Evolutionary conservation across 176 grass and related monocot genomes (phyloP), one percentile per base, ranked within the genome.

Genomic region (Avena atlantica): DNA sequence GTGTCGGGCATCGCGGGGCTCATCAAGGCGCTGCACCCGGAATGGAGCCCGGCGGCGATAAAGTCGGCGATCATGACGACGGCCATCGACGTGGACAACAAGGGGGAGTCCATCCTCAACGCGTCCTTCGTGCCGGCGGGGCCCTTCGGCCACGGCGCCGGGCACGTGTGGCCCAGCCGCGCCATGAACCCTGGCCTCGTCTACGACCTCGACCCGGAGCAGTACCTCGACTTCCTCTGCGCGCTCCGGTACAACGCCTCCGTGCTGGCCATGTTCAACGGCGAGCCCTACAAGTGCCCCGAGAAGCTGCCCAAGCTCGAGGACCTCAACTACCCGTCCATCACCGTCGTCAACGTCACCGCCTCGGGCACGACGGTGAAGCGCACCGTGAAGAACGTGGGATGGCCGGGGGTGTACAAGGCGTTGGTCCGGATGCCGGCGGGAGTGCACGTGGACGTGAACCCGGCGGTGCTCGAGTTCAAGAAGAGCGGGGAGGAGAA

Each of bases 201-300:
- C 62, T 97, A 97, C 31, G 95, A 97, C 59, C 78, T 97, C 21
- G 66, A 69, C 17, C 47, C 83, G 4, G 57, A 15, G 9, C 91
- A 97, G 19, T 97, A 97, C 88, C 78, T 95, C 56, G 81, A 85
- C 85, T 95, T 95, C 89, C 86, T 97, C 77, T 97, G 95, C 82
- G 31, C 76, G 59, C 19, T 86, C 51, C 59, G 77, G 34, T 97
- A 97, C 89, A 91, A 95, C 64, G 53, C 89, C 17, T 85, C 78
- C 13, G 61, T 87, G 14, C 8, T 93, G 27, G 23, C 85, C 57
- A 68, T 6, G 31, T 97, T 97, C 78, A 67, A 88, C 74, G 80
- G 53, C 25, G 13, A 5, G 42, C 76, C 90, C 14, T 90, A 93
- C 78, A 15, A 65, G 67, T 97, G 92, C 85, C 91, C 92, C 14